Evolutionary conservation across 2,329 filamentous ascomycete genomes (phyloP).

Genomic region (Trichoderma sp.): DNA sequence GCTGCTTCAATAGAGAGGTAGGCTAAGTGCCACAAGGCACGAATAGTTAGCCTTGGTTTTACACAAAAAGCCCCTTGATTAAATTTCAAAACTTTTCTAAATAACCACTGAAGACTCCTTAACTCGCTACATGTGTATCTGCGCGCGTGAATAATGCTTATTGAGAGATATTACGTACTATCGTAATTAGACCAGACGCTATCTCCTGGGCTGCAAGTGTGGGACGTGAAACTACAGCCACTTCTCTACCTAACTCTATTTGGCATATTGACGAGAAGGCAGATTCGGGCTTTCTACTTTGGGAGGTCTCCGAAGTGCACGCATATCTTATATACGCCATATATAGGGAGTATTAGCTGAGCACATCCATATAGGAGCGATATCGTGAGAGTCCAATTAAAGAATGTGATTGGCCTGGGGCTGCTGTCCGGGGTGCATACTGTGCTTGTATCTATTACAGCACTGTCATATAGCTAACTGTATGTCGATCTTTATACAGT

Average conservation of each 20-base stretch:
- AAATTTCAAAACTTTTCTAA: neutral
- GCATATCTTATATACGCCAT: neutral
- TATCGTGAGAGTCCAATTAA: conserved; percentile 3
- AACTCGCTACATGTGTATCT: neutral
- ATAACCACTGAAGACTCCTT: neutral
- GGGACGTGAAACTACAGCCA: neutral
- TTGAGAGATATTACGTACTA: neutral
- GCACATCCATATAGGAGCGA: neutral
- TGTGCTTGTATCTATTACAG: neutral
- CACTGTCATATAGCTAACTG: neutral
- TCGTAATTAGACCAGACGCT: neutral
- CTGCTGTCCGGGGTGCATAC: neutral
- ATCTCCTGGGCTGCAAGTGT: neutral
- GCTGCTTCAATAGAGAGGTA: conserved; percentile 9
- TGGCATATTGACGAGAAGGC: neutral
- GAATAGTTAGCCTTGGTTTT: neutral
- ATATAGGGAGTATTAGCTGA: neutral
- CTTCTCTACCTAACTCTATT: neutral
- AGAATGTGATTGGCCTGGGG: conserved; percentile 4
- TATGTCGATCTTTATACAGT: neutral
- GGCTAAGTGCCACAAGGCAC: conserved; percentile 14
- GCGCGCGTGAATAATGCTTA: neutral
- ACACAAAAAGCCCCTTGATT: conserved; percentile 6
- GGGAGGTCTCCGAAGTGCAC: neutral
- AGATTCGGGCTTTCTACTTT: neutral